A percentile compares a stretch with the other conserved stretches of the same genome.
phyloP scores from a whole-genome alignment of 2,329 filamentous ascomycete species.

The Cadophora sp. region DNA sequence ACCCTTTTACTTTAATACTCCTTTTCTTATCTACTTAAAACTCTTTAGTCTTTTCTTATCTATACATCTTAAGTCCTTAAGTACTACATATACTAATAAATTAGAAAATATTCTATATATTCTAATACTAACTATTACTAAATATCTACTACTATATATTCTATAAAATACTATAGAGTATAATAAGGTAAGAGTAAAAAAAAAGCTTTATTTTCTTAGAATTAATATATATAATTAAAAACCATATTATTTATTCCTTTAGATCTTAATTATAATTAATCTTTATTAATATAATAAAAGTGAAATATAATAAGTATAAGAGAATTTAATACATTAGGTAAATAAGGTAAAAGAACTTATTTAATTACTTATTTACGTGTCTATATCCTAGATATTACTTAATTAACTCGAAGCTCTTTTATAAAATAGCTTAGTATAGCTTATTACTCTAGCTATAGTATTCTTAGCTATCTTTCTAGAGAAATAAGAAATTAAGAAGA shows the following conservation, averaged over 20 bases:
- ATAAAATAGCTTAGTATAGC: neutral
- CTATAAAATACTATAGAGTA: no score
- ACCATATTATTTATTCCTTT: no score
- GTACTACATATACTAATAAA: no score
- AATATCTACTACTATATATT: no score
- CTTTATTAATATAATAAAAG: neutral
- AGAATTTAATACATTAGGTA: neutral
- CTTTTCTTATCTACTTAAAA: neutral
- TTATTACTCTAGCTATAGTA: neutral
- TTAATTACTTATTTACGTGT: no score
- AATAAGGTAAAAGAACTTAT: no score
- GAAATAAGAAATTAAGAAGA: neutral
- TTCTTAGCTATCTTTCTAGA: neutral
- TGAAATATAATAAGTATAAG: neutral
- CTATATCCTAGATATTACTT: no score
- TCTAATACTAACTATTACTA: no score
- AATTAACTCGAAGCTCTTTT: no score
- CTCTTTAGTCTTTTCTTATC: neutral
- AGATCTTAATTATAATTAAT: no score
- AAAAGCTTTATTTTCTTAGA: neutral
- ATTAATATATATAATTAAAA: neutral
- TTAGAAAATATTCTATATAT: no score
- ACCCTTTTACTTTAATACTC: neutral
- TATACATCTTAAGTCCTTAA: neutral
- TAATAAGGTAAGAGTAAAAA: neutral